These are phyloP conservation scores for Didymella pomorum DNA, from an alignment of 2,329 filamentous ascomycete species.

Conservation along the genomic window DNA sequence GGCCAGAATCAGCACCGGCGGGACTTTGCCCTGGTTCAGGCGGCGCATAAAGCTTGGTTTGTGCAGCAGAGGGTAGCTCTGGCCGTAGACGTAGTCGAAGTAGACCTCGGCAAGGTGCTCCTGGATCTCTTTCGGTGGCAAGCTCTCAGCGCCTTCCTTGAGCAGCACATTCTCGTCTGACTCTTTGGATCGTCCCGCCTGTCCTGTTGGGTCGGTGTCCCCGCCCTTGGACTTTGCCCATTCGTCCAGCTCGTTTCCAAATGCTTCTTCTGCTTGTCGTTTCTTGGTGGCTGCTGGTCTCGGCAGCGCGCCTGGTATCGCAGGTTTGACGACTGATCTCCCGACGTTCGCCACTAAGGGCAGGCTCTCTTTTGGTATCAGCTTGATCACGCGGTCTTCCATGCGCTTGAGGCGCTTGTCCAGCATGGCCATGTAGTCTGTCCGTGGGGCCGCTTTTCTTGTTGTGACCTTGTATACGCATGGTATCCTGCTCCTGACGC, in stretches of 20 bases:
- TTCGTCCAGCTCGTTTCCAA: conserved; percentile 78
- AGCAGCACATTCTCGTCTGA: conserved; percentile 79
- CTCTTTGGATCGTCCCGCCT: conserved; percentile 56
- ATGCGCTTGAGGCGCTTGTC: conserved; percentile 95
- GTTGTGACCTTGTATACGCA: conserved; percentile 98
- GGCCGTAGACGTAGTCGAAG: conserved; percentile 94
- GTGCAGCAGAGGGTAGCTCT: conserved; percentile 92
- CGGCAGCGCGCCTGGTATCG: conserved; percentile 64
- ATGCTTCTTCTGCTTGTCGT: conserved; percentile 84
- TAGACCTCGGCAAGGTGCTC: conserved; percentile 94
- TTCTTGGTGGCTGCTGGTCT: conserved; percentile 74
- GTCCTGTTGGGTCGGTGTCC: conserved; percentile 62
- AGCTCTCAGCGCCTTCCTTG: conserved; percentile 79
- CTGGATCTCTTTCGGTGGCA: conserved; percentile 87
- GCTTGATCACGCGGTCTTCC: conserved; percentile 97
- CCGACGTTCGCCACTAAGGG: conserved; percentile 72
- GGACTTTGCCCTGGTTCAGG: conserved; percentile 77
- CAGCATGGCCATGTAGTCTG: conserved; percentile 99
- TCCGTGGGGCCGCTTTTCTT: conserved; percentile 89
- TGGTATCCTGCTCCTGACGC: conserved; percentile 86
- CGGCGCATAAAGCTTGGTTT: conserved; percentile 97
- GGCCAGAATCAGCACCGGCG: conserved; percentile 89
- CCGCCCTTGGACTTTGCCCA: conserved; percentile 72
- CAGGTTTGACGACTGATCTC: conserved; percentile 84
- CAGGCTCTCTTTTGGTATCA: conserved; percentile 86